Evolutionary conservation across 2,329 filamentous ascomycete genomes (phyloP), one percentile per base, ranked within the genome.

Genomic region (Colletotrichum euphorbiae): DNA sequence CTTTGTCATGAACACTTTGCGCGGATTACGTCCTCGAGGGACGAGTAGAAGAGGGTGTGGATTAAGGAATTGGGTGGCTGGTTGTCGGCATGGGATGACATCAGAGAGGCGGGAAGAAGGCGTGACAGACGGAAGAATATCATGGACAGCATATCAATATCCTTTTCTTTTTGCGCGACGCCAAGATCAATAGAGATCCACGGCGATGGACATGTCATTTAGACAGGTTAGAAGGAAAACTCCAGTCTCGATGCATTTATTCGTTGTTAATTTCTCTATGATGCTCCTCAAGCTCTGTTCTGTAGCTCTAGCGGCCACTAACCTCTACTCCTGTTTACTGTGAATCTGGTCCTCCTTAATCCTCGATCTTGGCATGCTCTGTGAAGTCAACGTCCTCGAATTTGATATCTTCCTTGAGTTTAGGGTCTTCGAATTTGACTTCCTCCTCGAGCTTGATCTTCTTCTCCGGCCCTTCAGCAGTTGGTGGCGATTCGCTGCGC

Each of bases 191-290:
- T 17, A 45, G 61, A 66, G 61, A 17, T 28, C 36, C 55, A 69
- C n/a, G 66, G 62, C 66, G 19, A 66, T 19, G 28, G 46, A 6
- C 61, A 50, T 66, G 61, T 51, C 66, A 15, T n/a, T 50, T 60
- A 55, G 66, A 33, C 66, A 65, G 55, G 55, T 24, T 38, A 19
- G 62, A 69, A 69, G 54, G 66, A 69, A 46, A 59, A 69, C 62
- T 69, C 61, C 66, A 21, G 65, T 69, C 66, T 69, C 54, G 60
- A 69, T 65, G 54, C 54, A 68, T n/a, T 19, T n/a, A 15, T 3
- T 54, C 13, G 24, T 52, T 13, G 4, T 13, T 21, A 15, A 36
- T 19, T 13, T n/a, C 7, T 12, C 7, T 38, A 43, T 59, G 43
- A 59, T 24, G 28, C 28, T 28, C 48, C 28, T 36, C 1, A 38